Conservation (phyloP, 148 eudicot species). For the Rhododendron kiyosumense region DNA sequence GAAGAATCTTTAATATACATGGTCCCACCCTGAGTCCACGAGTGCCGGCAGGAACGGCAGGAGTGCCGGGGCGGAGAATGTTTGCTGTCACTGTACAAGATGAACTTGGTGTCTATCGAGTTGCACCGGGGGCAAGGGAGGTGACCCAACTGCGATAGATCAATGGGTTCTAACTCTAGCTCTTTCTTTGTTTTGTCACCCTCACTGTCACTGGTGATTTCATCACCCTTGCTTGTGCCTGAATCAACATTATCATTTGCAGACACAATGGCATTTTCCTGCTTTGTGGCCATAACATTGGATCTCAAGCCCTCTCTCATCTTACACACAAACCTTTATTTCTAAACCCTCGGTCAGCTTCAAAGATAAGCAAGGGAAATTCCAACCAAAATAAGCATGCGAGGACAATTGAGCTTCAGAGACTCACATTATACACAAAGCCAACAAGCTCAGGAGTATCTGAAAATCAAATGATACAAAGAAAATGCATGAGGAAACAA, state of each 20-base stretch:
- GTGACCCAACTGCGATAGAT: constrained; percentile 23
- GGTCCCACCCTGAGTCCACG: not conserved
- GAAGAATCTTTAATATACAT: constrained; percentile 10
- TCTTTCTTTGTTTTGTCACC: constrained; percentile 12
- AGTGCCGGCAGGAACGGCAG: not conserved
- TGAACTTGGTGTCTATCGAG: not conserved
- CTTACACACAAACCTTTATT: constrained; percentile 17
- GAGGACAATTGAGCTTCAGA: not conserved
- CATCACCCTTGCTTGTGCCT: not conserved
- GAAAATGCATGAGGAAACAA: not conserved
- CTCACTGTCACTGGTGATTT: not conserved
- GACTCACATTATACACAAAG: not conserved
- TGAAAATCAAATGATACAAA: not conserved
- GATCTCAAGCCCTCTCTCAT: constrained; percentile 53
- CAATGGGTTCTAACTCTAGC: not conserved
- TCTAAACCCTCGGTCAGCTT: not conserved
- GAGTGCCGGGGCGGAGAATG: not conserved
- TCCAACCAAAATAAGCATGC: not conserved
- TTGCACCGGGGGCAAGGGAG: not conserved
- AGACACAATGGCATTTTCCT: constrained; percentile 5
- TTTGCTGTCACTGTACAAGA: not conserved
- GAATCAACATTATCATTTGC: constrained; percentile 14
- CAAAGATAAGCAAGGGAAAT: not conserved
- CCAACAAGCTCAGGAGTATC: not conserved
- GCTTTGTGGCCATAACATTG: constrained; percentile 17